phyloP scores from a whole-genome alignment of 2,329 filamentous ascomycete species.

The Penicillium paneum region DNA sequence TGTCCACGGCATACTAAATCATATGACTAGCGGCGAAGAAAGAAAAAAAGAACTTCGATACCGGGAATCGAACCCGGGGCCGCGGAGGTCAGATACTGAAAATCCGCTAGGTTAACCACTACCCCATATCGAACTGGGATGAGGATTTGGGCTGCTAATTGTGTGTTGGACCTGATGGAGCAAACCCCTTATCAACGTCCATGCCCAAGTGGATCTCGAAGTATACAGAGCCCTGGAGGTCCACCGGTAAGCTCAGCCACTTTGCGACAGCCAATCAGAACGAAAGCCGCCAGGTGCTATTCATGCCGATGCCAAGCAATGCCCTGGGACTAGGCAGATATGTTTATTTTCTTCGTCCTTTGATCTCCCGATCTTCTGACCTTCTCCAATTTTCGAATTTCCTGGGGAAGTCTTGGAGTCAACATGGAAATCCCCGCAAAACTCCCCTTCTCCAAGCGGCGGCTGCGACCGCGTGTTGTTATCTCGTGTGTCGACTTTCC shows the following conservation, averaged over 20 bases:
- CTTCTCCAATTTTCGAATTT: not conserved
- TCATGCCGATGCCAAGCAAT: not conserved
- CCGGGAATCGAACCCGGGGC: slow-evolving; percentile 7
- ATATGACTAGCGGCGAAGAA: too few species aligned
- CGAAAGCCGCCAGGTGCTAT: not conserved
- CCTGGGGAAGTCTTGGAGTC: not conserved
- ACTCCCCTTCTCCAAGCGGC: slow-evolving; percentile 54
- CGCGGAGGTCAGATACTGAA: not conserved
- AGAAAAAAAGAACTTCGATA: not conserved
- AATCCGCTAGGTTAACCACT: slow-evolving; percentile 6
- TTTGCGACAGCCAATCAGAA: not conserved
- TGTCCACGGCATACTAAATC: too few species aligned
- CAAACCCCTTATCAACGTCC: too few species aligned
- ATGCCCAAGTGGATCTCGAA: too few species aligned
- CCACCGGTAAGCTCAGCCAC: not conserved
- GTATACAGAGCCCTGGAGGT: too few species aligned
- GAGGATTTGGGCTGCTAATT: rapidly evolving
- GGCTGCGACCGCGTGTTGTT: slow-evolving; percentile 49
- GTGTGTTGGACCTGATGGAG: not conserved
- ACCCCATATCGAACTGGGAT: slow-evolving; percentile 4
- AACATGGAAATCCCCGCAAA: slow-evolving; percentile 35
- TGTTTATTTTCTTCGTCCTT: not conserved
- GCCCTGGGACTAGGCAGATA: not conserved
- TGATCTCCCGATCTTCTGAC: not conserved
- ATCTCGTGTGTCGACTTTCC: slow-evolving; percentile 47